phyloP scores from a whole-genome alignment of 2,329 filamentous ascomycete genomes.

The Penicillium sp. region DNA sequence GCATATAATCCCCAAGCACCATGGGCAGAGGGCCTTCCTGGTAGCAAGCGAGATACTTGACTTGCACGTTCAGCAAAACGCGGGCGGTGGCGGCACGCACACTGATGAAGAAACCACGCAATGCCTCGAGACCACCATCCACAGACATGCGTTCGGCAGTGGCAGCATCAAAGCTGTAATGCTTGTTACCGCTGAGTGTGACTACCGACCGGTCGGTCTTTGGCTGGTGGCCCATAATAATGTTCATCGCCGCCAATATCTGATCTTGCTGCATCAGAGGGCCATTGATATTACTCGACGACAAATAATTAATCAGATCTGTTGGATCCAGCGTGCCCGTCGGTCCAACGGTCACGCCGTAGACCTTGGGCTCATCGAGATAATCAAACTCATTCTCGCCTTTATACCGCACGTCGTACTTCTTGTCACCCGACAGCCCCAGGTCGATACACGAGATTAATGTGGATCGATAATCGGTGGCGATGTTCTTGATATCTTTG shows the following conservation, averaged over 20 bases:
- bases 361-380: slow-evolving; percentile 31
- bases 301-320: slow-evolving; percentile 49
- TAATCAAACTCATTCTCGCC: slow-evolving; percentile 38
- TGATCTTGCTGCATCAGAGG: slow-evolving; percentile 50
- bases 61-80: slow-evolving; percentile 55
- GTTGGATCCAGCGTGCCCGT: slow-evolving; percentile 36
- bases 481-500: slow-evolving; percentile 28
- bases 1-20: not conserved
- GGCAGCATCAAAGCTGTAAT: slow-evolving; percentile 46
- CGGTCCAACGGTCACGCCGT: slow-evolving; percentile 36
- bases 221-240: slow-evolving; percentile 54
- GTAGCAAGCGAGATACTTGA: not conserved
- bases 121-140: slow-evolving; percentile 54
- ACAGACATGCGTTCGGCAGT: slow-evolving; percentile 42
- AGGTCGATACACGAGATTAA: slow-evolving; percentile 37
- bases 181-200: slow-evolving; percentile 55
- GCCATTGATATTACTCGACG: slow-evolving; percentile 34
- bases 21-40: not conserved
- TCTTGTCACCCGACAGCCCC: slow-evolving; percentile 13
- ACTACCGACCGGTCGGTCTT: slow-evolving; percentile 44
- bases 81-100: slow-evolving; percentile 60
- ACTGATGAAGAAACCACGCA: slow-evolving; percentile 64
- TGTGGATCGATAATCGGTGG: slow-evolving; percentile 43
- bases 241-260: slow-evolving; percentile 60
- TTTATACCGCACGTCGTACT: slow-evolving; percentile 36